Evolutionary conservation across 2,329 filamentous ascomycete species (phyloP), one percentile per base, ranked within the genome.

Genomic region (Stachybotrys elegans): DNA sequence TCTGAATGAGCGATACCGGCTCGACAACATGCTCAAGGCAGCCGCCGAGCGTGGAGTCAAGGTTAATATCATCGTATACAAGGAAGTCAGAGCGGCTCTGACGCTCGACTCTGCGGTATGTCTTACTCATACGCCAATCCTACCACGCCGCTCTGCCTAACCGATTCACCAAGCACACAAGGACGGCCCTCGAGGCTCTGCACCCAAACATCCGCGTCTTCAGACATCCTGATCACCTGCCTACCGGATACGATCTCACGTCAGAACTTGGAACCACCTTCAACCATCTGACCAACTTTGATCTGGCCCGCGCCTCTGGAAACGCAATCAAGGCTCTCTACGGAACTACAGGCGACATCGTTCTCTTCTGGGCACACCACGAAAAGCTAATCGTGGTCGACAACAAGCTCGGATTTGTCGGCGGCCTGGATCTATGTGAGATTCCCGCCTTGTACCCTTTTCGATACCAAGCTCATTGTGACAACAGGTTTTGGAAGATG

Each of bases 341-440:
- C 41, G 90, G 96, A 56, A 96, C 96, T 57, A 86, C 86, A 3
- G 87, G 86, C 22, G 92, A 97, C 55, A 94, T 95, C 87, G 96
- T 90, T 1, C 88, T 96, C 58, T 96, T 95, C 69, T 97, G 92
- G 82, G 93, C 93, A 0, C 93, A 98, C 61, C 93, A 98, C 61
- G 93, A 98, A 58, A 98, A 98, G 62, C 93, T 96, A 59, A 86
- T 97, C 43, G 87, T 98, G 16, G 86, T 97, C 43, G 93, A 97
- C 67, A 95, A 95, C 58, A 78, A 83, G 14, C 68, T 92, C 54
- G 93, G 90, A 13, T 97, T 97, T 58, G 92, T 97, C 46, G 93
- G 93, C 42, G 93, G 93, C 1, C 73, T 98, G 5, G 93, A 98
- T 66, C 72, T 97, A 22, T 98, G 80, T 83, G 19, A 29, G 25